Percentiles rank a stretch among this genome's conserved stretches.
These are phyloP conservation scores for Lactifluus piperatus DNA, from an alignment of 768 basidiomycete genomes.

Conservation along the genomic window DNA sequence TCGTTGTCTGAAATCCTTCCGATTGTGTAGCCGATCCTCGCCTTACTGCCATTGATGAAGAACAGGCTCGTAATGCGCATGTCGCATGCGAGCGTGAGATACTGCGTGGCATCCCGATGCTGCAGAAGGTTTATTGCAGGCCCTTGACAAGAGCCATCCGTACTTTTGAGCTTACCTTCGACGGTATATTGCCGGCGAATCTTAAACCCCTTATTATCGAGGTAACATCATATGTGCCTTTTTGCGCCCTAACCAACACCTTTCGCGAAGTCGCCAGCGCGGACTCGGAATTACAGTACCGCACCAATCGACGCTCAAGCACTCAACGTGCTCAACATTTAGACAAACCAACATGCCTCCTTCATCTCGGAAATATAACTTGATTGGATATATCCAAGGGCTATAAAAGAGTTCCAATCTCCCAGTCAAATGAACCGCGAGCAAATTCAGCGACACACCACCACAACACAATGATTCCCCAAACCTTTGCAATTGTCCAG, in stretches of 20 bases:
- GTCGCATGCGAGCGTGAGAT: conserved; percentile 17
- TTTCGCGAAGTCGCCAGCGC: too few species aligned
- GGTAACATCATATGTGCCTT: not conserved
- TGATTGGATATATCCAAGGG: too few species aligned
- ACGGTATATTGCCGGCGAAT: conserved; percentile 1
- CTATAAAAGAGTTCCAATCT: too few species aligned
- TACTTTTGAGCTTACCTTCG: conserved; percentile 17
- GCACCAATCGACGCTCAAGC: too few species aligned
- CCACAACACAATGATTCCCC: too few species aligned
- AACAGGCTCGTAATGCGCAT: conserved; percentile 14
- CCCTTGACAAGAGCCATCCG: conserved; percentile 16
- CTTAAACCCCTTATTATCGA: conserved; percentile 17
- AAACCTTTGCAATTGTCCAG: too few species aligned
- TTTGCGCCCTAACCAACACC: not conserved
- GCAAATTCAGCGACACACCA: too few species aligned
- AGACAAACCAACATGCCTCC: too few species aligned
- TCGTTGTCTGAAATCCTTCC: not conserved
- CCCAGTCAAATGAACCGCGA: too few species aligned
- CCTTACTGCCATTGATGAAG: conserved; percentile 18
- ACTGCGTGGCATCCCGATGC: conserved; percentile 6
- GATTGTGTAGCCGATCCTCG: conserved; percentile 16
- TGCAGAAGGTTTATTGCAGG: conserved; percentile 14
- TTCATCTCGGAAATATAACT: too few species aligned
- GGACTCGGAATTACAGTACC: too few species aligned
- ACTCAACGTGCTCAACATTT: too few species aligned